Evolutionary conservation across 495 filamentous ascomycete species (phyloP).

Genomic region (Hyaloscypha finlandica): DNA sequence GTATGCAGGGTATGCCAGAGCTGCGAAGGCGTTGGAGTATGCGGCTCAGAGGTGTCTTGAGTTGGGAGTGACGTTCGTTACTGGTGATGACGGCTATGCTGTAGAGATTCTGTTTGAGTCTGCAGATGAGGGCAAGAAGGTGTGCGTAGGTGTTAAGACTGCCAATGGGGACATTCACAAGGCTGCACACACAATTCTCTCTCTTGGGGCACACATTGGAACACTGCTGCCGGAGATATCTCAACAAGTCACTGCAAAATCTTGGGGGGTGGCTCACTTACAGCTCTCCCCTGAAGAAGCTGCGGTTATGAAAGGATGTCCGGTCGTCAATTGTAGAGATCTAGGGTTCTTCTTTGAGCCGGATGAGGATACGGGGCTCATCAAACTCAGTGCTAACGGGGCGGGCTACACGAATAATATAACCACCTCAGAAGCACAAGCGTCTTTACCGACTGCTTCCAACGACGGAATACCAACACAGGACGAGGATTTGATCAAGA

Average conservation of each 20-base stretch:
- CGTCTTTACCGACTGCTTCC: conserved; percentile 36
- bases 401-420: conserved; percentile 55
- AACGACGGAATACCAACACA: conserved; percentile 45
- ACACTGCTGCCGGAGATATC: conserved; percentile 28
- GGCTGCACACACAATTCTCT: conserved; percentile 14
- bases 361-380: conserved; percentile 50
- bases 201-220: conserved; percentile 32
- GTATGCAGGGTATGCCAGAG: conserved; percentile 54
- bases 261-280: conserved; percentile 55
- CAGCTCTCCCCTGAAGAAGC: conserved; percentile 55
- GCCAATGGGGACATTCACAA: not conserved
- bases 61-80: conserved; percentile 38
- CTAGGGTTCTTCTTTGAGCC: conserved; percentile 63
- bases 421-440: conserved; percentile 33
- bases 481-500: conserved; percentile 49
- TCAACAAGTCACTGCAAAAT: conserved; percentile 48
- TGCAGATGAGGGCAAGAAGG: not conserved
- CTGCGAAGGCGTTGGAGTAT: conserved; percentile 44
- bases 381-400: conserved; percentile 58
- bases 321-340: conserved; percentile 56
- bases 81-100: conserved; percentile 19
- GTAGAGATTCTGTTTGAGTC: conserved; percentile 2
- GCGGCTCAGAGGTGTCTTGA: conserved; percentile 31
- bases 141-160: not conserved
- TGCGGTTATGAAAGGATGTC: conserved; percentile 50